Conservation (phyloP, 164 flowering plant species). For the Vitis cinerea region DNA sequence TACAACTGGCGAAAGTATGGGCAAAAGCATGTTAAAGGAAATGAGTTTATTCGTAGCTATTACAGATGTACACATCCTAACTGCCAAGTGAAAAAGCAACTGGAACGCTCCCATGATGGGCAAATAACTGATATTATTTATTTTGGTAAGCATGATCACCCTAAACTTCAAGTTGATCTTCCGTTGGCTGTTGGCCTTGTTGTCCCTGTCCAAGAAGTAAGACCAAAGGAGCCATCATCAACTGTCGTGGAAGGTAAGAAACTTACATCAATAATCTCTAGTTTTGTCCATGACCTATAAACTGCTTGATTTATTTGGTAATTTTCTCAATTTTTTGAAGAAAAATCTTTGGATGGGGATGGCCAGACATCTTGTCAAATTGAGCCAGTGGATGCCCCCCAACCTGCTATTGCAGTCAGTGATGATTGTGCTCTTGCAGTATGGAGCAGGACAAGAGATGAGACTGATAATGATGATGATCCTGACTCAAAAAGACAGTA, state of each 20-base stretch:
- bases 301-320: slow-evolving; percentile 13
- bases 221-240: slow-evolving; percentile 18
- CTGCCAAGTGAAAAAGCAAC: slow-evolving; percentile 64
- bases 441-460: slow-evolving; percentile 33
- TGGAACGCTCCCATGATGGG: slow-evolving; percentile 67
- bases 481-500: slow-evolving; percentile 54
- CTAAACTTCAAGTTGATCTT: slow-evolving; percentile 42
- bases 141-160: slow-evolving; percentile 74
- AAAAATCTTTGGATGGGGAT: slow-evolving; percentile 24
- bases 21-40: slow-evolving; percentile 72
- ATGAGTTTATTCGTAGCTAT: slow-evolving; percentile 65
- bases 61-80: slow-evolving; percentile 70
- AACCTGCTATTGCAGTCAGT: slow-evolving; percentile 19
- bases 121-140: slow-evolving; percentile 49
- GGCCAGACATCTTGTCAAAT: slow-evolving; percentile 24
- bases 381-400: slow-evolving; percentile 21
- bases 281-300: not conserved
- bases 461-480: slow-evolving; percentile 32
- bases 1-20: slow-evolving; percentile 85
- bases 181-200: slow-evolving; percentile 32
- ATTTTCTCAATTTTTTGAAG: slow-evolving; percentile 22
- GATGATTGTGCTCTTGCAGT: slow-evolving; percentile 19
- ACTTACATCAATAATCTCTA: not conserved
- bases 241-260: slow-evolving; percentile 37
- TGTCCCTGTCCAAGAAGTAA: slow-evolving; percentile 29